These are phyloP conservation scores for Drechslerella dactyloides DNA, from an alignment of 2,329 filamentous ascomycete genomes.

Conservation along the genomic window DNA sequence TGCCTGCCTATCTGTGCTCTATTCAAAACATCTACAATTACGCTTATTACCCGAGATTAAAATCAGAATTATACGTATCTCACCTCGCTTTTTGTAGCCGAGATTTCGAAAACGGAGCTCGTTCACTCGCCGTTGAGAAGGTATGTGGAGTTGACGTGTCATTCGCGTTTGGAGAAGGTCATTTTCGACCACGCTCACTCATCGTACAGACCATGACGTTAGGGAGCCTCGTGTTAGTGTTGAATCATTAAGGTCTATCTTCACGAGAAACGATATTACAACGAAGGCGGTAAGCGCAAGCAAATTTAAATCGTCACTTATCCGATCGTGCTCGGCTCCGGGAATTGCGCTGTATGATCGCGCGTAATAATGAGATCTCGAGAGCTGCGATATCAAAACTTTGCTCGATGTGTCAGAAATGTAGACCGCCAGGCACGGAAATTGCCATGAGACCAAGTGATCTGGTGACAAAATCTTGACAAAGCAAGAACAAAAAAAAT, in stretches of 20 bases:
- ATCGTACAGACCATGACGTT: too few relatives aligned
- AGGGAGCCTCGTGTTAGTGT: too few relatives aligned
- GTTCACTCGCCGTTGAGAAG: too few relatives aligned
- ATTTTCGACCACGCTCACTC: too few relatives aligned
- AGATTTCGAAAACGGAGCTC: neutral
- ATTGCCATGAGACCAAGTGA: slow-evolving; percentile 41
- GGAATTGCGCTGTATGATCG: neutral
- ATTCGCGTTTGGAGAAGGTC: too few relatives aligned
- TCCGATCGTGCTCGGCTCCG: too few relatives aligned
- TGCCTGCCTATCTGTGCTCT: slow-evolving; percentile 5
- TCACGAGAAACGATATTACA: too few relatives aligned
- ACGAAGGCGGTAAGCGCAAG: too few relatives aligned
- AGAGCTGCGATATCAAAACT: slow-evolving; percentile 34
- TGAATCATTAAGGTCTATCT: too few relatives aligned
- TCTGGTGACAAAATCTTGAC: slow-evolving; percentile 13
- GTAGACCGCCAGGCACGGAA: neutral
- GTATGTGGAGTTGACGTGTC: too few relatives aligned
- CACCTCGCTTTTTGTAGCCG: neutral
- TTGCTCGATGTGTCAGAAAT: slow-evolving; percentile 23
- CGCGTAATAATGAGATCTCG: neutral
- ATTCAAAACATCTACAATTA: slow-evolving; percentile 41
- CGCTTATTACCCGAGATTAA: slow-evolving; percentile 51
- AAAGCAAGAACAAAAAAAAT: too few relatives aligned
- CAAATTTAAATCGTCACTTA: too few relatives aligned
- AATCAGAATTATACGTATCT: slow-evolving; percentile 1